A percentile compares a stretch with the other conserved stretches of the same genome.
Evolutionary conservation across 306 rosid genomes (phyloP).

Genomic region (Prunus campanulata): DNA sequence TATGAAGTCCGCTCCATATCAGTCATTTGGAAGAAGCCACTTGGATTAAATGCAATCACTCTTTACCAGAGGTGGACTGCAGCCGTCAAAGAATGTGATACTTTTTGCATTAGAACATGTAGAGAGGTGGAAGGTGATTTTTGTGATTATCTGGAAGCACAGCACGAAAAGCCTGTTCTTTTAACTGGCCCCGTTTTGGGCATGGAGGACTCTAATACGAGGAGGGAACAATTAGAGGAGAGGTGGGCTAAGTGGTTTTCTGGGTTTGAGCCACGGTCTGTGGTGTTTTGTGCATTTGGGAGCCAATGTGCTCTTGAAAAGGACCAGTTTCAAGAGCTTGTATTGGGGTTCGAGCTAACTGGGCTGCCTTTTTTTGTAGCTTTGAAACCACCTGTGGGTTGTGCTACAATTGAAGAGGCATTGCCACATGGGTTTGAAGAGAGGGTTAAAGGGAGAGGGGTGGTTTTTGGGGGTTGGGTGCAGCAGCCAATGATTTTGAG

Average conservation of each 20-base stretch:
- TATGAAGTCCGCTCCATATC: conserved; percentile 20
- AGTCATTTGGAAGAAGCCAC: conserved; percentile 23
- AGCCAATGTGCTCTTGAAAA: conserved; percentile 21
- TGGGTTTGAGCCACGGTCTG: too few relatives aligned
- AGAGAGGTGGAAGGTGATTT: conserved; percentile 4
- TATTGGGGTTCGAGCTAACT: conserved; percentile 38
- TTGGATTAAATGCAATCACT: conserved; percentile 31
- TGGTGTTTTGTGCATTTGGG: too few relatives aligned
- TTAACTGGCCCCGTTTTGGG: conserved; percentile 36
- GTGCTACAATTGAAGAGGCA: conserved; percentile 27
- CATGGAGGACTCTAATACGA: neutral
- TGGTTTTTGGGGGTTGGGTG: too few relatives aligned
- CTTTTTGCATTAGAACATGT: conserved; percentile 4
- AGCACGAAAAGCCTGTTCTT: conserved; percentile 23
- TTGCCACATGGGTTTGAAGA: conserved; percentile 6
- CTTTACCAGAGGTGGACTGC: conserved; percentile 28
- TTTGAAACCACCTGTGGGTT: conserved; percentile 35
- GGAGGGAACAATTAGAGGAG: conserved; percentile 1
- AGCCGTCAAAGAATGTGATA: conserved; percentile 34
- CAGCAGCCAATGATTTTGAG: too few relatives aligned
- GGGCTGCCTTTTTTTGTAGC: conserved; percentile 40
- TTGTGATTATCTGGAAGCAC: conserved; percentile 22
- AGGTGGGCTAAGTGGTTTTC: conserved; percentile 28
- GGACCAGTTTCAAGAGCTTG: conserved; percentile 36
- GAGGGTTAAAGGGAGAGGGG: conserved; percentile 18